phyloP scores from a whole-genome alignment of 106 monocot genomes.

The Acorus gramineus region DNA sequence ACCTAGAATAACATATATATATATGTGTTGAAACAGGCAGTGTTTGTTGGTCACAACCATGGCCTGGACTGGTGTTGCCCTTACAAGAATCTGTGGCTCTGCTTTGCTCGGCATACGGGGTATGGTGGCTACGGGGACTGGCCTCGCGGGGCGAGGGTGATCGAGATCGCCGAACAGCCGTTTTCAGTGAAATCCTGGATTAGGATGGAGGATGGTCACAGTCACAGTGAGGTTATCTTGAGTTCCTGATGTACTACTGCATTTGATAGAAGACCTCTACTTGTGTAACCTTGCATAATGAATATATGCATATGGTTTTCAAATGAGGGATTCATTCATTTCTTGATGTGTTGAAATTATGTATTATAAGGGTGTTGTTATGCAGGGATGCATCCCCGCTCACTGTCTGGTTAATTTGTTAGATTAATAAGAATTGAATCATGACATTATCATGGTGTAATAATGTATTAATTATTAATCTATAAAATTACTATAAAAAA shows the following conservation, averaged over 20 bases:
- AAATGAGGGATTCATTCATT: too few relatives aligned
- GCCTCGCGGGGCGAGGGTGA: slow-evolving; percentile 71
- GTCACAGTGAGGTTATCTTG: slow-evolving; percentile 52
- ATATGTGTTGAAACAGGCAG: slow-evolving; percentile 37
- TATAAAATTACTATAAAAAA: too few relatives aligned
- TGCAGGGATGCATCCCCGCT: too few relatives aligned
- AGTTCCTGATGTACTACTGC: slow-evolving; percentile 14
- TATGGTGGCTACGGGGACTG: slow-evolving; percentile 80
- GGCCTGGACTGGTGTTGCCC: slow-evolving; percentile 96
- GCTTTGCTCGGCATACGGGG: slow-evolving; percentile 84
- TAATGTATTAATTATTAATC: too few relatives aligned
- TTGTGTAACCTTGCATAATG: too few relatives aligned
- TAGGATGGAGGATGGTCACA: slow-evolving; percentile 68
- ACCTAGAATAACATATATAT: not conserved
- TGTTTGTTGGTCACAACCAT: slow-evolving; percentile 91
- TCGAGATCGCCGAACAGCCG: slow-evolving; percentile 51
- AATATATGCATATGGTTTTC: too few relatives aligned
- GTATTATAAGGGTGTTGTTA: too few relatives aligned
- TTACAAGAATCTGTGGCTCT: slow-evolving; percentile 58
- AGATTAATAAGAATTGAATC: too few relatives aligned
- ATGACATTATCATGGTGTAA: too few relatives aligned
- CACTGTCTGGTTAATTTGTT: too few relatives aligned
- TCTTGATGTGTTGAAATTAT: too few relatives aligned
- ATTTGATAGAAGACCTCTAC: too few relatives aligned
- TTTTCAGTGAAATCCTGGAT: slow-evolving; percentile 66